Percentiles rank a stretch among this genome's conserved stretches.
Conservation (phyloP, 2,329 filamentous ascomycete genomes). For the Penicillium sp. region DNA sequence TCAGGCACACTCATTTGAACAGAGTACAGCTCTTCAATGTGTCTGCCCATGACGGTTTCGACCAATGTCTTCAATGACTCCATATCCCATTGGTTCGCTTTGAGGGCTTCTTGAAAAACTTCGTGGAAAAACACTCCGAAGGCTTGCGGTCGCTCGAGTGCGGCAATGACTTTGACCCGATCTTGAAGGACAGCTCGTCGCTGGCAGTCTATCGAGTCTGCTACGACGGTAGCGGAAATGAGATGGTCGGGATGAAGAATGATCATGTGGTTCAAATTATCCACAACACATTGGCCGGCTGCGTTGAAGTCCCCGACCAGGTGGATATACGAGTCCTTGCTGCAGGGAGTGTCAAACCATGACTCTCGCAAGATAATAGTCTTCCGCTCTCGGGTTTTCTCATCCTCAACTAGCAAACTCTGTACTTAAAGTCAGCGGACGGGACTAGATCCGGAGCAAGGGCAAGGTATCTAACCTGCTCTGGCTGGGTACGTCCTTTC, state of each 20-base stretch:
- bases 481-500: constrained; percentile 50
- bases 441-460: background rate
- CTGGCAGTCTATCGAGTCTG: constrained; percentile 89
- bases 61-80: constrained; percentile 59
- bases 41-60: constrained; percentile 59
- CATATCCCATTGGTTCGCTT: constrained; percentile 70
- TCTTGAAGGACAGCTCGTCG: constrained; percentile 89
- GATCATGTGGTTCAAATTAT: constrained; percentile 75
- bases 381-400: constrained; percentile 57
- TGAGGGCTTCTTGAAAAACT: constrained; percentile 82
- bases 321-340: constrained; percentile 69
- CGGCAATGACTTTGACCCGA: constrained; percentile 80
- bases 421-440: constrained; percentile 34
- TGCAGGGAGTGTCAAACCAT: constrained; percentile 75
- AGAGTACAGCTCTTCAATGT: constrained; percentile 81
- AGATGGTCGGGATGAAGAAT: constrained; percentile 92
- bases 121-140: constrained; percentile 93
- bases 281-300: constrained; percentile 66
- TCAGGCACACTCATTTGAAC: constrained; percentile 66
- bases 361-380: constrained; percentile 71
- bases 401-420: constrained; percentile 74
- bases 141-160: constrained; percentile 68
- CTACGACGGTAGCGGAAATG: constrained; percentile 86
- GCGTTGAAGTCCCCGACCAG: constrained; percentile 68
- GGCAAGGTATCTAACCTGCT: constrained; percentile 55